Conservation (phyloP, 2,329 filamentous ascomycete genomes). For the Coccinonectria pachysandricola region DNA sequence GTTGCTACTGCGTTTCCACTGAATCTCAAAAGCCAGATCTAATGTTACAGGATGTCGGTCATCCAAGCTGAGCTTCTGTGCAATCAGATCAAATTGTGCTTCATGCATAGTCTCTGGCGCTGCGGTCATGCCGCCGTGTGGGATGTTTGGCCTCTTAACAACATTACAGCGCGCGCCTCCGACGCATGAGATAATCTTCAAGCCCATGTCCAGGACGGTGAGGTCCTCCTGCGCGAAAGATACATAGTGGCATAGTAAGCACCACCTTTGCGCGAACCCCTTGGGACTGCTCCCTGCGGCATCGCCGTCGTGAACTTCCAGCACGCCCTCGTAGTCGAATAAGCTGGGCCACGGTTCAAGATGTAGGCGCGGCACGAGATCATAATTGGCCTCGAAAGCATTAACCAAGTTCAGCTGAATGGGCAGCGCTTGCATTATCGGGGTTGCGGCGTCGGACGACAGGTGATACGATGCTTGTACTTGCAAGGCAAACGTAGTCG, state of each 20-base stretch:
- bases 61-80: conserved; percentile 70
- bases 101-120: conserved; percentile 59
- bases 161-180: conserved; percentile 51
- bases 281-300: conserved; percentile 21
- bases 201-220: conserved; percentile 49
- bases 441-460: conserved; percentile 67
- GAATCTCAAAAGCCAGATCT: conserved; percentile 64
- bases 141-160: conserved; percentile 28
- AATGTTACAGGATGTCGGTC: conserved; percentile 67
- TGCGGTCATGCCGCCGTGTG: conserved; percentile 39
- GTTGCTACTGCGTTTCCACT: conserved; percentile 55
- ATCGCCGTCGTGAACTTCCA: conserved; percentile 24
- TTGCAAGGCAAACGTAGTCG: conserved; percentile 54
- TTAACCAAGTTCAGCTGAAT: conserved; percentile 64
- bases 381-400: conserved; percentile 88
- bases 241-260: conserved; percentile 58
- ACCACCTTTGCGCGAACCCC: conserved; percentile 75
- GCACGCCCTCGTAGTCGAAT: conserved; percentile 53
- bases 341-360: conserved; percentile 75
- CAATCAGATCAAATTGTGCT: conserved; percentile 60
- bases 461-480: conserved; percentile 71
- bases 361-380: conserved; percentile 72
- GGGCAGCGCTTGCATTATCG: conserved; percentile 62
- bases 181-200: conserved; percentile 49
- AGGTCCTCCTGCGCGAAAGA: conserved; percentile 71